These are phyloP conservation scores for Xylaria castorea DNA, from an alignment of 495 filamentous ascomycete genomes.

Conservation along the genomic window DNA sequence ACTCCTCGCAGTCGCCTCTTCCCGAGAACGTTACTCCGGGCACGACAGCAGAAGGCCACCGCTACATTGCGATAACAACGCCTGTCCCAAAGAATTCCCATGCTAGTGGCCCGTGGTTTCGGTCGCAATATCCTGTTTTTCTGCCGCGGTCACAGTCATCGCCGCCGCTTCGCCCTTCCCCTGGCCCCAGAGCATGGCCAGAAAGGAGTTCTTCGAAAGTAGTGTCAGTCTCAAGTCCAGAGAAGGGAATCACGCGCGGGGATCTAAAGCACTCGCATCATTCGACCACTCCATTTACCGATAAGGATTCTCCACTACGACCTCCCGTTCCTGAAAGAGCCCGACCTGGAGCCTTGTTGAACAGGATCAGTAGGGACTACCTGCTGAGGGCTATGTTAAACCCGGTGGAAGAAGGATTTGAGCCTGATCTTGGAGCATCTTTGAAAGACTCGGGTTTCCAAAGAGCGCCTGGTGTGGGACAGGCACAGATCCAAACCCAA, in stretches of 20 bases:
- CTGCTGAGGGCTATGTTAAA: constrained; percentile 15
- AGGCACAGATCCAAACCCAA: neutral
- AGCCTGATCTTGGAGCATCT: constrained; percentile 3
- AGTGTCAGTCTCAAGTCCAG: neutral
- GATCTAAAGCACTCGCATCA: neutral
- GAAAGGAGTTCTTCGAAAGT: constrained; percentile 30
- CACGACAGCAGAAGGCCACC: constrained; percentile 25
- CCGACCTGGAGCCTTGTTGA: constrained; percentile 7
- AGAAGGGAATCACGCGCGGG: neutral
- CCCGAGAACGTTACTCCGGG: constrained; percentile 19
- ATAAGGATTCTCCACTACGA: neutral
- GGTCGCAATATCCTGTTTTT: constrained; percentile 22
- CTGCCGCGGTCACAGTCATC: constrained; percentile 11
- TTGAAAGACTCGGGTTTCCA: neutral
- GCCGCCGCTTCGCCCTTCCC: neutral
- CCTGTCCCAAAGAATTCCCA: neutral
- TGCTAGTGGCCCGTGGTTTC: constrained; percentile 20
- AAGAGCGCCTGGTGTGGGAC: neutral
- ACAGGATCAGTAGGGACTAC: constrained; percentile 6
- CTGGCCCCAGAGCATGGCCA: constrained; percentile 20
- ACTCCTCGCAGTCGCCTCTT: constrained; percentile 27
- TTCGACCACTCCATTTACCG: neutral
- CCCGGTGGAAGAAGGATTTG: constrained; percentile 9
- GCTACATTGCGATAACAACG: constrained; percentile 25
- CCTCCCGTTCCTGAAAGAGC: neutral